Percentiles rank a stretch among this genome's conserved stretches.
phyloP scores from a whole-genome alignment of 2,329 filamentous ascomycete species.

The Coniella vitis region DNA sequence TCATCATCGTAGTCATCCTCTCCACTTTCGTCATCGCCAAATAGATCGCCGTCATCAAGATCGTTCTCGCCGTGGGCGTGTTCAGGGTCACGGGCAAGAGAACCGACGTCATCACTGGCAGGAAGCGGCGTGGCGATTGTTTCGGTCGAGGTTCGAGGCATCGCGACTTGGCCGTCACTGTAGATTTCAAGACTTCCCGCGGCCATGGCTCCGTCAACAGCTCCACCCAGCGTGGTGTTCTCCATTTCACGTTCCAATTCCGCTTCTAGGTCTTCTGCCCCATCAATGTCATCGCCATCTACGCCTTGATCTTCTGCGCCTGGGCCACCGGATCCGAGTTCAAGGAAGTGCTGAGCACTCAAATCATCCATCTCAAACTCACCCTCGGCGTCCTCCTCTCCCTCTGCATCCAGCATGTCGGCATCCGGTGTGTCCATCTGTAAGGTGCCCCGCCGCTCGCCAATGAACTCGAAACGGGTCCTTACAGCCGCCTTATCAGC shows the following conservation, averaged over 20 bases:
- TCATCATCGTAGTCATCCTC: slow-evolving; percentile 43
- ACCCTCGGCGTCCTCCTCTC: slow-evolving; percentile 40
- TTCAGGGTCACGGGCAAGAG: too few species aligned
- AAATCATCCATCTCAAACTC: too few species aligned
- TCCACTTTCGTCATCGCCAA: slow-evolving; percentile 31
- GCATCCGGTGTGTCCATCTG: slow-evolving; percentile 13
- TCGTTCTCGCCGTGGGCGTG: slow-evolving; percentile 28
- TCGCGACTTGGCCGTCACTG: too few species aligned
- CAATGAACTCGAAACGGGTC: slow-evolving; percentile 59
- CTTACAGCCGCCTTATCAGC: slow-evolving; percentile 58
- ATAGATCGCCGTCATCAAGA: slow-evolving; percentile 36
- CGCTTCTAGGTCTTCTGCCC: slow-evolving; percentile 30
- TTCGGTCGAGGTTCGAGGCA: slow-evolving; percentile 38
- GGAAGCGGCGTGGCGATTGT: slow-evolving; percentile 27
- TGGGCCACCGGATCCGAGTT: background rate
- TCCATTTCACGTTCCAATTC: slow-evolving; percentile 19
- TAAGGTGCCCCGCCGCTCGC: slow-evolving; percentile 34
- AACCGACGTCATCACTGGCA: slow-evolving; percentile 19
- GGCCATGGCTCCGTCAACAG: slow-evolving; percentile 30
- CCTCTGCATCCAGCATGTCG: slow-evolving; percentile 41
- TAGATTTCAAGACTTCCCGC: too few species aligned
- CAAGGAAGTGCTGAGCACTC: slow-evolving; percentile 18
- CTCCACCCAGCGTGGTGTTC: slow-evolving; percentile 37
- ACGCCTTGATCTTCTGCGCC: slow-evolving; percentile 13
- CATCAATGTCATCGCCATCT: too few species aligned